phyloP scores from a whole-genome alignment of 768 basidiomycete species.

The Bullera alba region DNA sequence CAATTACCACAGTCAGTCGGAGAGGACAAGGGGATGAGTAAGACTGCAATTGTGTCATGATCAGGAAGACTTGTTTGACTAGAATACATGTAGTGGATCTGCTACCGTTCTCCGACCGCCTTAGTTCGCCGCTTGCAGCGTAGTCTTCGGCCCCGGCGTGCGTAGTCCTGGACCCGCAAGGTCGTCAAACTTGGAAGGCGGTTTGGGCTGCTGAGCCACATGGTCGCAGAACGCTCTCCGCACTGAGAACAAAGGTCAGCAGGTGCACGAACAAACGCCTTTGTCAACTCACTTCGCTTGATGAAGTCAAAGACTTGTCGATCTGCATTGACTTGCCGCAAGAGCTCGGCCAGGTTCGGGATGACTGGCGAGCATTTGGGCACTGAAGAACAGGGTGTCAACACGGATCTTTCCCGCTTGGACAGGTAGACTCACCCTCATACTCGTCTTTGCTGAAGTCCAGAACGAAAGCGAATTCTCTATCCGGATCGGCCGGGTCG shows the following conservation, averaged over 20 bases:
- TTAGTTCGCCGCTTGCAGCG: not conserved
- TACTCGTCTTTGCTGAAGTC: constrained; percentile 61
- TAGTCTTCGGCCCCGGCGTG: not conserved
- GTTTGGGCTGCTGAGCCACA: constrained; percentile 15
- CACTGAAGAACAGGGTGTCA: constrained; percentile 53
- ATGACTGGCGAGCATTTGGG: constrained; percentile 70
- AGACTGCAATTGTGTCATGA: not conserved
- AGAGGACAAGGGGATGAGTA: not conserved
- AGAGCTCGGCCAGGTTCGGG: constrained; percentile 59
- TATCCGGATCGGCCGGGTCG: constrained; percentile 55
- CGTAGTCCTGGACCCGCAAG: constrained; percentile 21
- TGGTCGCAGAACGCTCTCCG: constrained; percentile 32
- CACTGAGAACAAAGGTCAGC: constrained; percentile 11
- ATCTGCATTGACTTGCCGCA: constrained; percentile 65
- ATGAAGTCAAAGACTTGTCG: constrained; percentile 68
- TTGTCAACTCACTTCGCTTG: constrained; percentile 48
- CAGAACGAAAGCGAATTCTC: constrained; percentile 68
- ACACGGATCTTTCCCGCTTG: not conserved
- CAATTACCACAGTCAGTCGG: not conserved
- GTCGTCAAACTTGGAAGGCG: constrained; percentile 26
- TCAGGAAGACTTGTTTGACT: no score
- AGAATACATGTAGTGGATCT: no score
- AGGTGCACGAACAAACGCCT: not conserved
- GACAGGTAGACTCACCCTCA: constrained; percentile 53
- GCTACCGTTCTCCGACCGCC: no score